Percentiles rank a stretch among this genome's conserved stretches.
Conservation (phyloP, 1,139 yeast genomes). For the Hansenula sp. region DNA sequence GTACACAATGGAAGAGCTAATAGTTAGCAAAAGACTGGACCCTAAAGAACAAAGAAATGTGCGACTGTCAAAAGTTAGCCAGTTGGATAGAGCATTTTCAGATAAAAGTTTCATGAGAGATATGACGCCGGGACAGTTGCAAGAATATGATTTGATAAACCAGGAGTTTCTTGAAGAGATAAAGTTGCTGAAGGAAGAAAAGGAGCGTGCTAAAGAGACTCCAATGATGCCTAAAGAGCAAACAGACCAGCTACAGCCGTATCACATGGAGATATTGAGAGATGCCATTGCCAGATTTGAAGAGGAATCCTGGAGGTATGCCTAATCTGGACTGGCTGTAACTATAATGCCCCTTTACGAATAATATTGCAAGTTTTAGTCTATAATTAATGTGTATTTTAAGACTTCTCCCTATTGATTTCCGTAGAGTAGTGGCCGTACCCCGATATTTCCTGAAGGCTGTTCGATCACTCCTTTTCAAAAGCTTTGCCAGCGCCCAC, state of each 20-base stretch:
- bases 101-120: slow-evolving; percentile 2
- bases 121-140: not conserved
- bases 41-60: slow-evolving; percentile 21
- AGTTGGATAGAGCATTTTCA: slow-evolving; percentile 18
- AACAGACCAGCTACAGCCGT: not conserved
- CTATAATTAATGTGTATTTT: too few relatives aligned
- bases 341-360: too few relatives aligned
- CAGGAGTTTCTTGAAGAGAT: slow-evolving; percentile 1
- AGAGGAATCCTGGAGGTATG: slow-evolving; percentile 14
- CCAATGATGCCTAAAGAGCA: not conserved
- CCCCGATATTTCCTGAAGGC: too few relatives aligned
- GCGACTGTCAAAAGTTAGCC: slow-evolving; percentile 18
- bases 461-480: too few relatives aligned
- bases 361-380: too few relatives aligned
- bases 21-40: slow-evolving; percentile 18
- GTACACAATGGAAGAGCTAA: slow-evolving; percentile 21
- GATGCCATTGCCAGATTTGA: slow-evolving; percentile 8
- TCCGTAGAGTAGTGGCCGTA: too few relatives aligned
- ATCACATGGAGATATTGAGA: slow-evolving; percentile 5
- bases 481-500: too few relatives aligned
- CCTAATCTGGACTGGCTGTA: not conserved
- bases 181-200: not conserved
- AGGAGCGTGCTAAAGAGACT: not conserved
- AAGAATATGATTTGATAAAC: slow-evolving; percentile 2
- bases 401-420: too few relatives aligned